A percentile compares a stretch with the other conserved stretches of the same genome.
Evolutionary conservation across 2,329 filamentous ascomycete genomes (phyloP).

Genomic region (Dactylonectria estremocensis): DNA sequence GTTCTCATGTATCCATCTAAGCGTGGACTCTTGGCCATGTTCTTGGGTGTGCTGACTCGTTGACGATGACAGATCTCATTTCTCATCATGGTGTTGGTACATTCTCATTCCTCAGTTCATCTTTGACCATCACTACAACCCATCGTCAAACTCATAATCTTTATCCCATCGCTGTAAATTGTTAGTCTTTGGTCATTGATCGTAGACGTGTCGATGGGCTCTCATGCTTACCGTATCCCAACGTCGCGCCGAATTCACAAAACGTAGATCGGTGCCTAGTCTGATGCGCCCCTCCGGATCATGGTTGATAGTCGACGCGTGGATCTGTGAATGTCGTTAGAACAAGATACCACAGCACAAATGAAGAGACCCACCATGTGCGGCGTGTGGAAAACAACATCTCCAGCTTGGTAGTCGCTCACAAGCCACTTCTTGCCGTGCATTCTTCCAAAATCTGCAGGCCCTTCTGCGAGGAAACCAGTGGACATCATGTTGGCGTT

Average conservation of each 20-base stretch:
- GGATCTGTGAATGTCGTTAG: constrained; percentile 59
- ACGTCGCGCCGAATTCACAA: constrained; percentile 65
- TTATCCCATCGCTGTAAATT: constrained; percentile 39
- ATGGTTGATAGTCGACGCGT: constrained; percentile 70
- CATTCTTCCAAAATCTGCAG: constrained; percentile 55
- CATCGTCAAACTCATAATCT: constrained; percentile 38
- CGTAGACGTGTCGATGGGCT: not conserved
- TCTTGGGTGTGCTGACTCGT: not conserved
- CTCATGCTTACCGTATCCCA: constrained; percentile 62
- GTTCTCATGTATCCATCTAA: not conserved
- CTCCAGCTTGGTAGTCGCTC: constrained; percentile 58
- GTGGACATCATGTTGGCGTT: constrained; percentile 74
- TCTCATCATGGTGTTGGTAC: not conserved
- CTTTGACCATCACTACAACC: constrained; percentile 30
- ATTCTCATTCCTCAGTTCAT: not conserved
- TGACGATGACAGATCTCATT: not conserved
- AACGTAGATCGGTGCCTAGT: constrained; percentile 70
- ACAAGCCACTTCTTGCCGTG: constrained; percentile 55
- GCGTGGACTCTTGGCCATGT: not conserved
- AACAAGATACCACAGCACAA: not conserved
- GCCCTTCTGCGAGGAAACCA: constrained; percentile 67
- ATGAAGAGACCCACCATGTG: constrained; percentile 48
- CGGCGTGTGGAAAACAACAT: constrained; percentile 58
- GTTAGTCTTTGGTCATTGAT: not conserved
- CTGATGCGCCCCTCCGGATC: constrained; percentile 67